Conservation (phyloP, 164 flowering plant species). For the Cinnamomum chago region DNA sequence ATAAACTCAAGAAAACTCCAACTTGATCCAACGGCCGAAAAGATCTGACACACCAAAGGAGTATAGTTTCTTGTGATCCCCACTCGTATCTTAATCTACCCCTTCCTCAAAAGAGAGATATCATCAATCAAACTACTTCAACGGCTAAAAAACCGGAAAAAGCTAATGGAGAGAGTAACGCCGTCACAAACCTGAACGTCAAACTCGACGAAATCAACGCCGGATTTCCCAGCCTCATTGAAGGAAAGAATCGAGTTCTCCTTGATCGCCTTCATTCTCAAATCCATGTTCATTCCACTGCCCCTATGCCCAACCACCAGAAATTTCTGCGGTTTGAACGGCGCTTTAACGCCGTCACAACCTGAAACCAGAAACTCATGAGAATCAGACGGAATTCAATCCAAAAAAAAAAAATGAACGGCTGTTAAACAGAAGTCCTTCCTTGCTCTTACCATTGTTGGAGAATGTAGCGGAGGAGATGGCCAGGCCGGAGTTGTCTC, state of each 20-base stretch:
- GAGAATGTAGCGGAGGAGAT: slow-evolving; percentile 21
- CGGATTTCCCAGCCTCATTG: slow-evolving; percentile 50
- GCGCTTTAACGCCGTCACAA: slow-evolving; percentile 10
- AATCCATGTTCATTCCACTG: slow-evolving; percentile 74
- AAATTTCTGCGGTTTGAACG: slow-evolving; percentile 34
- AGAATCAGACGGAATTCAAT: too few species aligned
- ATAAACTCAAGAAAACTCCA: too few species aligned
- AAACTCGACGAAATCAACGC: slow-evolving; percentile 71
- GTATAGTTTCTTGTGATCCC: too few species aligned
- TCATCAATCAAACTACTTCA: too few species aligned
- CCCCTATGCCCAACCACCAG: slow-evolving; percentile 85
- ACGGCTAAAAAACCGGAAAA: too few species aligned
- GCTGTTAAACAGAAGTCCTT: background rate
- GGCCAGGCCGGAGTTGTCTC: slow-evolving; percentile 21
- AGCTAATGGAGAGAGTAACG: background rate
- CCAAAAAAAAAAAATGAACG: too few species aligned
- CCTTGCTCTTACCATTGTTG: slow-evolving; percentile 16
- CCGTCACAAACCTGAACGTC: slow-evolving; percentile 73
- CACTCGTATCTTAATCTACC: too few species aligned
- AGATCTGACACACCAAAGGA: too few species aligned
- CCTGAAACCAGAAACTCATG: slow-evolving; percentile 10
- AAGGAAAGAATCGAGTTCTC: slow-evolving; percentile 78
- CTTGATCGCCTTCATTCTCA: slow-evolving; percentile 58
- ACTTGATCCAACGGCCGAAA: too few species aligned
- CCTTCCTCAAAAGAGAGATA: too few species aligned